Evolutionary conservation across 345 rosid genomes (phyloP), one percentile per base, ranked within the genome.

Genomic region (Acer saccharum): DNA sequence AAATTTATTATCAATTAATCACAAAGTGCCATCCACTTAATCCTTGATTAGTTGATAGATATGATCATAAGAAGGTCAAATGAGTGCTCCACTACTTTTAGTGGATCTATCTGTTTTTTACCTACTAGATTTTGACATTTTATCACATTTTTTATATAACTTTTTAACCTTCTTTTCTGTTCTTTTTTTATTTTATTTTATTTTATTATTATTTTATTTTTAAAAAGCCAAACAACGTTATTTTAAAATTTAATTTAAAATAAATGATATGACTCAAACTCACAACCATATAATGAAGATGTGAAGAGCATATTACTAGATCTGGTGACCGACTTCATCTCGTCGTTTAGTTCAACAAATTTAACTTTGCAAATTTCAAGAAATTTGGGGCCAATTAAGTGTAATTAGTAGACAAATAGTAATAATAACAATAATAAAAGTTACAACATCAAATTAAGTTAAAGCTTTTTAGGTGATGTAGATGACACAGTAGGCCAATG

Each of bases 51-150:
- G 77, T 46, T 74, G 44, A 35, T 35, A 35, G 39, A 35, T 35
- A 25, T 46, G 29, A 23, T 69, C 60, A 63, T 4, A 14, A 25
- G 17, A 18, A 46, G 43, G 69, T 62, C 77, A 64, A 65, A 48
- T 65, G n/a, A 75, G 78, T 75, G 78, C 78, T 75, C 71, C 78
- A 75, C 71, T 75, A 43, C 62, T 27, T 11, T 4, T 4, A 74
- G 77, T 74, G 77, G 77, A 74, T 29, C 62, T 17, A 27, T 74
- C 20, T 74, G 63, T 63, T 70, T 48, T 6, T 11, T 1, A 74
- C 6, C 58, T 25, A 23, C n/a, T 1, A 16, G 21, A 70, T 52
- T 16, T 69, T 48, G 60, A 69, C 39, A 35, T 4, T 35, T 35
- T 35, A 35, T 35, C 39, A 35, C 39, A 35, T 35, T 4, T 35